These are phyloP conservation scores for Mucor irregularis DNA, from an alignment of 371 early-diverging fungal species.

Conservation along the genomic window DNA sequence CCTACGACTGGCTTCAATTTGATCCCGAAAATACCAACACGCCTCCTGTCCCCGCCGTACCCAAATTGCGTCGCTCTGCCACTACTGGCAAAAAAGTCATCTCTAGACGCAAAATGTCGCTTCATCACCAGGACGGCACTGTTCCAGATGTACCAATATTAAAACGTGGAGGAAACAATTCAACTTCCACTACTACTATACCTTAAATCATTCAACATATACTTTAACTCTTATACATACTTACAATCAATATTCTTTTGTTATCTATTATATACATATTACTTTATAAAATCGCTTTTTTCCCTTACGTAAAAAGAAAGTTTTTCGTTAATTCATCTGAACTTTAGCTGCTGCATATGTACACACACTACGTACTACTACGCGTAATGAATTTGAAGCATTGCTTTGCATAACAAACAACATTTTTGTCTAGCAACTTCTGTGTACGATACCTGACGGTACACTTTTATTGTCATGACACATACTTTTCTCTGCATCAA, in stretches of 20 bases:
- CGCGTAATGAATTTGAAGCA: no score
- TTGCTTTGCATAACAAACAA: no score
- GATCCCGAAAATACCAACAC: constrained; percentile 23
- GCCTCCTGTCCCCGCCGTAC: constrained; percentile 2
- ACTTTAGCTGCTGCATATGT: no score
- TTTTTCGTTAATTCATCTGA: no score
- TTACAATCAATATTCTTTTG: neutral
- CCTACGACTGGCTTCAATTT: constrained; percentile 26
- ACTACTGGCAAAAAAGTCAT: constrained; percentile 25
- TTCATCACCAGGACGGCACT: neutral
- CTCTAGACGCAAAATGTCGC: constrained; percentile 15
- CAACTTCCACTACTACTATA: neutral
- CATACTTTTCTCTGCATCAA: no score
- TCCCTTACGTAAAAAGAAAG: no score
- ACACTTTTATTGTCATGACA: no score
- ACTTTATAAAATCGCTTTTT: no score
- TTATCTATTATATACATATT: neutral
- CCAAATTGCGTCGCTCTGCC: constrained; percentile 23
- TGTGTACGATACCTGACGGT: no score
- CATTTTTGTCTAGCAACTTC: no score
- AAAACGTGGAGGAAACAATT: neutral
- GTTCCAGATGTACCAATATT: neutral
- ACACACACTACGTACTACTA: no score
- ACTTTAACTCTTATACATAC: no score
- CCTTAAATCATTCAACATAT: neutral